Evolutionary conservation across 192 early-diverging fungal genomes (phyloP).

Genomic region (Dimargaris xerosporica): DNA sequence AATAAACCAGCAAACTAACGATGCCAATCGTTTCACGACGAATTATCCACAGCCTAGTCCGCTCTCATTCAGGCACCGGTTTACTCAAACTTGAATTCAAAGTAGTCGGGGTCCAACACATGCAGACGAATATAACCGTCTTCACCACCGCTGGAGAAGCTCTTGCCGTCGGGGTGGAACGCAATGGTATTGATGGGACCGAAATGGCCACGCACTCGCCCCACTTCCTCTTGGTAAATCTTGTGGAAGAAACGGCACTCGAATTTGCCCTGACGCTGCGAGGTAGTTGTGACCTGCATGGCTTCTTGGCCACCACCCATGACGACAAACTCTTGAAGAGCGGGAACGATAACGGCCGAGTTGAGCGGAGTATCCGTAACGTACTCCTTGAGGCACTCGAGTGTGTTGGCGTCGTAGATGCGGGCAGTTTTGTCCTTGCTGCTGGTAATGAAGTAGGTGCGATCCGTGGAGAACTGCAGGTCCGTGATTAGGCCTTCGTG

Average conservation of each 20-base stretch:
- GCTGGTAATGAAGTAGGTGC: conserved; percentile 86
- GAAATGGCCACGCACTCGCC: conserved; percentile 95
- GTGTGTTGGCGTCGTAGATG: conserved; percentile 72
- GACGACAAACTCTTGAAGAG: conserved; percentile 61
- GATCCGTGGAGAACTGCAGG: conserved; percentile 80
- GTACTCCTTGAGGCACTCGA: conserved; percentile 73
- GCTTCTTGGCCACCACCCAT: conserved; percentile 98
- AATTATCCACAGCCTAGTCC: no score
- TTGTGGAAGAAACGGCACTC: conserved; percentile 96
- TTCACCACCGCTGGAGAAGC: conserved; percentile 92
- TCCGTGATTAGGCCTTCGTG: conserved; percentile 73
- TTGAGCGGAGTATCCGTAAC: conserved; percentile 79
- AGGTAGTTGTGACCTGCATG: conserved; percentile 89
- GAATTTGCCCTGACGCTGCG: conserved; percentile 85
- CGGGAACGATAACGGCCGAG: conserved; percentile 81
- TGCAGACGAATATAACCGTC: conserved; percentile 97
- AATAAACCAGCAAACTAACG: no score
- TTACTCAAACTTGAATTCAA: conserved; percentile 63
- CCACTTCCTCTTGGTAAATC: conserved; percentile 91
- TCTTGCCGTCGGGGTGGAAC: conserved; percentile 85
- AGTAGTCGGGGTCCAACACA: conserved; percentile 91
- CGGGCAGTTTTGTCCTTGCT: conserved; percentile 89
- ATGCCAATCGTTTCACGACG: no score
- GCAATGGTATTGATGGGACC: conserved; percentile 99
- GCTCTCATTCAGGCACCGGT: no score